Percentiles rank a stretch among this genome's conserved stretches.
Conservation (phyloP, 2,329 filamentous ascomycete species). For the Colletotrichum eleusines region DNA sequence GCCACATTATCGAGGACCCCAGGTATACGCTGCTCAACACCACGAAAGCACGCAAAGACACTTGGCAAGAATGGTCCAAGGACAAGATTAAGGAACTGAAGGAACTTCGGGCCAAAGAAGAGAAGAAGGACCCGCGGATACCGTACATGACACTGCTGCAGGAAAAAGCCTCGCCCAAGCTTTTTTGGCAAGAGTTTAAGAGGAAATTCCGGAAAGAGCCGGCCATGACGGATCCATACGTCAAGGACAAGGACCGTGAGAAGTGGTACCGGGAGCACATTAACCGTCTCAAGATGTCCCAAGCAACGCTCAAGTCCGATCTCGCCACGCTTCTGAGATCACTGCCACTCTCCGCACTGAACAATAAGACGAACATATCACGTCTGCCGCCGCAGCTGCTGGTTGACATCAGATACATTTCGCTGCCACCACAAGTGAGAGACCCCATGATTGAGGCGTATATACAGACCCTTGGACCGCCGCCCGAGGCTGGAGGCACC, state of each 20-base stretch:
- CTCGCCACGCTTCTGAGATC: conserved; percentile 73
- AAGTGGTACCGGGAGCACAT: conserved; percentile 84
- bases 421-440: conserved; percentile 70
- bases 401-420: conserved; percentile 77
- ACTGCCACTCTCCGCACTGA: conserved; percentile 69
- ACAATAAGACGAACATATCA: conserved; percentile 67
- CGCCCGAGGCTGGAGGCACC: conserved; percentile 55
- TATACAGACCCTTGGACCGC: conserved; percentile 71
- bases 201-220: conserved; percentile 87
- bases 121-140: conserved; percentile 85
- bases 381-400: conserved; percentile 73
- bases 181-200: conserved; percentile 98
- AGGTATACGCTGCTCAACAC: conserved; percentile 87
- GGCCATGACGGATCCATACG: conserved; percentile 79
- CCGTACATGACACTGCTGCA: conserved; percentile 86
- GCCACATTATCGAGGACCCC: conserved; percentile 83
- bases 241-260: conserved; percentile 82
- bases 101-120: conserved; percentile 78
- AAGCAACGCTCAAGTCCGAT: conserved; percentile 76
- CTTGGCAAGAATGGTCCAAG: conserved; percentile 86
- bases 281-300: conserved; percentile 73
- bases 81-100: conserved; percentile 80
- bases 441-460: conserved; percentile 76
- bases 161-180: conserved; percentile 84
- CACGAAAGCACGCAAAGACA: conserved; percentile 84